These are phyloP conservation scores for Cyberlindnera americana DNA, from an alignment of 805 yeast species.

Conservation along the genomic window DNA sequence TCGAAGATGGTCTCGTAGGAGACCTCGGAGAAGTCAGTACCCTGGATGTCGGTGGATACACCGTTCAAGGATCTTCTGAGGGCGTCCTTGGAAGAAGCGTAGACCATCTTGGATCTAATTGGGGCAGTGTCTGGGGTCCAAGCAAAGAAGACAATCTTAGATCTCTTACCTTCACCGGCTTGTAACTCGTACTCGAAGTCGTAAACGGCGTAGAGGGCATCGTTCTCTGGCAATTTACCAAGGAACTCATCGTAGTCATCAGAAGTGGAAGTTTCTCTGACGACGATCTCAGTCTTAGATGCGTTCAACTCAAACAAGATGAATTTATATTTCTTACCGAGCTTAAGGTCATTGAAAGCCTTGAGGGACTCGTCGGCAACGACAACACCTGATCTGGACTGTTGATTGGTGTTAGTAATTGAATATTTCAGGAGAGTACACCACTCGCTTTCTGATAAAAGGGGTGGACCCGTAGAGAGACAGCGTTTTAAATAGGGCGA, in stretches of 20 bases:
- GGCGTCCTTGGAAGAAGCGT: slow-evolving; percentile 97
- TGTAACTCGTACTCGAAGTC: slow-evolving; percentile 93
- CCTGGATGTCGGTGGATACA: slow-evolving; percentile 91
- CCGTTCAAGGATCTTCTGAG: slow-evolving; percentile 97
- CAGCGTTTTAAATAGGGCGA: no score
- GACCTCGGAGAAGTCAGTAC: slow-evolving; percentile 97
- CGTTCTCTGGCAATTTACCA: slow-evolving; percentile 89
- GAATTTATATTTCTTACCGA: slow-evolving; percentile 86
- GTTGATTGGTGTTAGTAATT: neutral
- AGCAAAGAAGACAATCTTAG: slow-evolving; percentile 64
- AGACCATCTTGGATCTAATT: slow-evolving; percentile 93
- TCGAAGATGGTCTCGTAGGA: slow-evolving; percentile 91
- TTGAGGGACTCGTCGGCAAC: slow-evolving; percentile 86
- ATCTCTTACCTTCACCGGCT: slow-evolving; percentile 92
- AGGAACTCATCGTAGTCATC: slow-evolving; percentile 80
- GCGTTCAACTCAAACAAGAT: slow-evolving; percentile 80
- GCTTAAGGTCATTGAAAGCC: slow-evolving; percentile 94
- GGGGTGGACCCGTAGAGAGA: no score
- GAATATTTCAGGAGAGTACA: no score
- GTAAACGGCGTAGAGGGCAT: slow-evolving; percentile 93
- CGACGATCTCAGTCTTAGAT: slow-evolving; percentile 85
- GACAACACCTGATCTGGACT: slow-evolving; percentile 51
- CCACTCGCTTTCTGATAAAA: no score
- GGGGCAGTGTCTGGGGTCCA: slow-evolving; percentile 99
- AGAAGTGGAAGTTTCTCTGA: slow-evolving; percentile 76